Base-by-base conservation (phyloP, 2,329 filamentous ascomycete genomes). In the Gremmenia infestans region DNA sequence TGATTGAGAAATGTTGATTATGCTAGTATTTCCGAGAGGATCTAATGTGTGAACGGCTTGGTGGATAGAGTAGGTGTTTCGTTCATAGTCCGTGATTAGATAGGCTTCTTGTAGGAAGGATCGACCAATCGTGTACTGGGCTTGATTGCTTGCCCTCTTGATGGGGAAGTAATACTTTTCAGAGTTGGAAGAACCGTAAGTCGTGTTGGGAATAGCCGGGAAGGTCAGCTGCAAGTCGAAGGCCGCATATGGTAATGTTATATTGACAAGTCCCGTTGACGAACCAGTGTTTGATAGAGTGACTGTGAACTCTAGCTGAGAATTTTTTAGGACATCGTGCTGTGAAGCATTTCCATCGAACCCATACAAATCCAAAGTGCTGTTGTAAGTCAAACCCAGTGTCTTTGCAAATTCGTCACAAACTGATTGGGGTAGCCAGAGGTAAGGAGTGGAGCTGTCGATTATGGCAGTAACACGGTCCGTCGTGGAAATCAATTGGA, bases 351-450 rank as follows among this genome's bases (percentile, higher is more conserved):
- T 77, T 49, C 82, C 74, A 37, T 81, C 76, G 50, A 89, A 78
- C 0, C 84, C 77, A 65, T 91, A 91, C 0, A 90, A 69, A 11
- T 83, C 76, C 9, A 85, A 79, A 2, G 77, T 79, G 48, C 77
- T 78, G 69, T 89, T 85, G 68, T 85, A 88, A 1, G 77, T 80
- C 42, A 91, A 73, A 49, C 84, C 84, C 53, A 91, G 79, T 1
- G 79, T 78, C 1, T 74, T 59, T 42, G 87, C 86, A 63, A 91
- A 89, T 2, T 76, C 76, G 51, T 84, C 75, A 68, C 87, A 90
- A 14, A 87, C 74, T 3, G 68, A 64, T 32, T 76, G 68, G 0
- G 86, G 85, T 4, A 88, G 74, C 80, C 81, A 88, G 4, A 88
- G 71, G 60, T 81, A 84, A 1, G 84, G 81, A 1, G 84, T 81